phyloP scores from a whole-genome alignment of 345 rosid species.

The Iberis pinnata region DNA sequence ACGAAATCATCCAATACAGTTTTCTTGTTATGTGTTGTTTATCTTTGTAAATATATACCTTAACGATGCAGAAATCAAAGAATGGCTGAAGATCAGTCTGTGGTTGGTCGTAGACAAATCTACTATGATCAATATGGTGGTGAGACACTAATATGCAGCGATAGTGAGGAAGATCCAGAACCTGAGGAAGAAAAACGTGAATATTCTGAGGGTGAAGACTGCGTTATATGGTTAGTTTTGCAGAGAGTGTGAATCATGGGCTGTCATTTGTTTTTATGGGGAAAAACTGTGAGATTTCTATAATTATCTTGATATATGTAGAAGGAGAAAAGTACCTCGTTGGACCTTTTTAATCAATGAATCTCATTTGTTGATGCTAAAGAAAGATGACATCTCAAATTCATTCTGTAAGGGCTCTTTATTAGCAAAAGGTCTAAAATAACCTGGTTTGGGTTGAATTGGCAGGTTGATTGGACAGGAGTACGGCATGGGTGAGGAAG shows the following conservation, averaged over 20 bases:
- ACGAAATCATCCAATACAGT: not conserved
- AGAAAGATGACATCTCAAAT: conserved; percentile 4
- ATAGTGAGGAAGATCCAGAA: conserved; percentile 79
- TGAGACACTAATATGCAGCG: conserved; percentile 91
- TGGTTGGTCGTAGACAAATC: conserved; percentile 95
- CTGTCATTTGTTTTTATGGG: too few relatives aligned
- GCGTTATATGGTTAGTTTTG: conserved; percentile 59
- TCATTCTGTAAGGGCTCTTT: not conserved
- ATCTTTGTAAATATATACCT: conserved; percentile 34
- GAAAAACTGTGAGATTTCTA: conserved; percentile 9
- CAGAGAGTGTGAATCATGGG: conserved; percentile 4
- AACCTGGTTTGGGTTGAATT: conserved; percentile 25
- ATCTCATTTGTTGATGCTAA: conserved; percentile 9
- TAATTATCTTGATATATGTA: conserved; percentile 1
- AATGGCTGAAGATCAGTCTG: conserved; percentile 98
- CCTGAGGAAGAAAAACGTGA: conserved; percentile 83
- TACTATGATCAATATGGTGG: conserved; percentile 92
- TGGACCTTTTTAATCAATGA: conserved; percentile 4
- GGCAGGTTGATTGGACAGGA: conserved; percentile 77
- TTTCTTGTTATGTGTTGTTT: conserved; percentile 26
- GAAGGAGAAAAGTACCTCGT: not conserved
- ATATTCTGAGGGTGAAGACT: conserved; percentile 79
- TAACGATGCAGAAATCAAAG: conserved; percentile 83
- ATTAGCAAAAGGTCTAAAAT: conserved; percentile 2
- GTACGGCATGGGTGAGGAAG: conserved; percentile 66